Percentiles rank a stretch among this genome's conserved stretches.
Evolutionary conservation across 129 eudicot genomes (phyloP).

Genomic region (Solidago caesia): DNA sequence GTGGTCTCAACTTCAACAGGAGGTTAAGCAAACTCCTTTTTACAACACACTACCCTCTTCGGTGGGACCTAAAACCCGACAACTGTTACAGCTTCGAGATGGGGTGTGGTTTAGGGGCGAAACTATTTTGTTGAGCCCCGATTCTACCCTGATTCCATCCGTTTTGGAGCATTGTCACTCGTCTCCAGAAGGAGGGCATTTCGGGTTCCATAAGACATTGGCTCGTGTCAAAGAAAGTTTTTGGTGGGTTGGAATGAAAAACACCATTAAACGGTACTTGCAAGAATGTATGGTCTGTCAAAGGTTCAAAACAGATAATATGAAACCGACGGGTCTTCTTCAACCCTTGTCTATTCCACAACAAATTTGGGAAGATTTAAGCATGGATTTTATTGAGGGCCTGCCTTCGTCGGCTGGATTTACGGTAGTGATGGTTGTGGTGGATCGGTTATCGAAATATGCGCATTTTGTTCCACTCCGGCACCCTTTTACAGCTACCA

Average conservation of each 20-base stretch:
- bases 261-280: not conserved
- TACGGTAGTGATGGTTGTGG: slow-evolving; percentile 1
- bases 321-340: not conserved
- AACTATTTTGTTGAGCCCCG: slow-evolving; percentile 5
- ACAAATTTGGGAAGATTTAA: slow-evolving; percentile 4
- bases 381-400: slow-evolving; percentile 27
- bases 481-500: slow-evolving; percentile 9
- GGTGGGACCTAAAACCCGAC: too few species aligned
- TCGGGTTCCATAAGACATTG: slow-evolving; percentile 18
- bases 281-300: not conserved
- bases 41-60: too few species aligned
- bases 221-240: slow-evolving; percentile 11
- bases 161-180: slow-evolving; percentile 5
- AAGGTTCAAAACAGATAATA: not conserved
- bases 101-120: slow-evolving; percentile 2
- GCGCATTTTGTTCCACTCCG: slow-evolving; percentile 10
- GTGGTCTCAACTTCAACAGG: slow-evolving; percentile 4
- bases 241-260: slow-evolving; percentile 10
- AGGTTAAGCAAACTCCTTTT: not conserved
- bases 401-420: slow-evolving; percentile 12
- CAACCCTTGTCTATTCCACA: slow-evolving; percentile 9
- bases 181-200: not conserved
- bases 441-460: slow-evolving; percentile 19
- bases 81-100: not conserved
- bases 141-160: slow-evolving; percentile 9